Evolutionary conservation across 768 basidiomycete species (phyloP), one percentile per base, ranked within the genome.

Genomic region (Galerina marginata): DNA sequence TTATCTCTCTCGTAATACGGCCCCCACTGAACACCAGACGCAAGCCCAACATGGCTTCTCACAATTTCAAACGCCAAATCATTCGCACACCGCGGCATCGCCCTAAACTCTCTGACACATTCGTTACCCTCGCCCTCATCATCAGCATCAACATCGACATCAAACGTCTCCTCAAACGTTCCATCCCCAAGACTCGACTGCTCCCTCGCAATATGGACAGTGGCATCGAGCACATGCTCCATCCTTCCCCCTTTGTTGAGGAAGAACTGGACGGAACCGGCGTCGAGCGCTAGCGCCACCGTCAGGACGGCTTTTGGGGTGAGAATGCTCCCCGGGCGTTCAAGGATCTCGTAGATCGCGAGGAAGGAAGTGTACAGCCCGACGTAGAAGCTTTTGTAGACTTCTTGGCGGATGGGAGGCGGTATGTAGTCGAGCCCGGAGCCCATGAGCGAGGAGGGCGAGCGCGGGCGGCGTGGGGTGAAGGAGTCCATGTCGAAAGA

Each of bases 1-100:
- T 54, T 23, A 23, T 62, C 51, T 11, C 49, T 55, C 4, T 64
- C 64, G 44, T 29, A 5, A 46, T 50, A 57, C 36, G 60, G 55
- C 2, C 54, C 56, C 54, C 36, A 57, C 42, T 15, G 54, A 55
- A 16, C 12, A 10, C 38, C 5, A 20, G 20, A 1, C 11, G n/a
- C 43, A 33, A 67, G 53, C 1, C 66, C 64, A 11, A 62, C 15
- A 42, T 49, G 57, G 23, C 29, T 16, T 56, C 59, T 61, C 16
- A 65, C 66, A 9, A 67, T 39, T 1, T 37, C 64, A 54, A 67
- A 67, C 42, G 59, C 64, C 61, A 62, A 57, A 52, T 67, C 64
- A 44, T 65, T 67, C 0, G 61, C 61, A 42, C 64, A 67, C 16
- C 29, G 39, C 29, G 48, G 50, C 20, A 65, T 43, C 46, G 37